Evolutionary conservation across 768 basidiomycete species (phyloP).

Genomic region (Pisolithus marmoratus): DNA sequence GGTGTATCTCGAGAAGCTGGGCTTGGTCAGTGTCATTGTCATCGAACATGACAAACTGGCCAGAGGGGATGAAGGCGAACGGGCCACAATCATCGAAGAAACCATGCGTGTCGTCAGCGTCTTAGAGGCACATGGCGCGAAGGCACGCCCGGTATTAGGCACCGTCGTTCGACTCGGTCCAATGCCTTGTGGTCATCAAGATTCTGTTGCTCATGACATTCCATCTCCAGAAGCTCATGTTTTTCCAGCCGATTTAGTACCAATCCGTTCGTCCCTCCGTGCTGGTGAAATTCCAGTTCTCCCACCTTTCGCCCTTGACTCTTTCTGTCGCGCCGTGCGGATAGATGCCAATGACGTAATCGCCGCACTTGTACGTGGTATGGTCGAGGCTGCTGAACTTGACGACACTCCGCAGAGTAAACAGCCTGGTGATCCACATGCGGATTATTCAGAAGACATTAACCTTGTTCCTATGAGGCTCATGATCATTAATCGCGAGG

Average conservation of each 20-base stretch:
- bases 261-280: conserved; percentile 82
- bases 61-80: conserved; percentile 65
- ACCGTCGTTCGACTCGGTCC: conserved; percentile 82
- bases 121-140: conserved; percentile 80
- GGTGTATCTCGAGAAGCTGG: conserved; percentile 93
- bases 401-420: conserved; percentile 38
- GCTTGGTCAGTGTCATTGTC: conserved; percentile 92
- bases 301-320: conserved; percentile 88
- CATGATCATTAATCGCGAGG: conserved; percentile 96
- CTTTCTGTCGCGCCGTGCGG: conserved; percentile 79
- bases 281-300: conserved; percentile 97
- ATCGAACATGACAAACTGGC: conserved; percentile 80
- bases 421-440: conserved; percentile 26
- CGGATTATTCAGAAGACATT: conserved; percentile 44
- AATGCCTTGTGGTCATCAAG: conserved; percentile 44
- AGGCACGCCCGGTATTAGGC: conserved; percentile 84
- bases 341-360: conserved; percentile 86
- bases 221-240: conserved; percentile 72
- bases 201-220: conserved; percentile 27
- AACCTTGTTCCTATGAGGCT: conserved; percentile 92
- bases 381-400: conserved; percentile 52
- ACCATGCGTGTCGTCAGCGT: conserved; percentile 78
- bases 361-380: conserved; percentile 79
- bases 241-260: conserved; percentile 69
- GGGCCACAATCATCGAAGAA: conserved; percentile 64